Conservation (phyloP, 345 rosid genomes). For the Melastoma malabathricum region DNA sequence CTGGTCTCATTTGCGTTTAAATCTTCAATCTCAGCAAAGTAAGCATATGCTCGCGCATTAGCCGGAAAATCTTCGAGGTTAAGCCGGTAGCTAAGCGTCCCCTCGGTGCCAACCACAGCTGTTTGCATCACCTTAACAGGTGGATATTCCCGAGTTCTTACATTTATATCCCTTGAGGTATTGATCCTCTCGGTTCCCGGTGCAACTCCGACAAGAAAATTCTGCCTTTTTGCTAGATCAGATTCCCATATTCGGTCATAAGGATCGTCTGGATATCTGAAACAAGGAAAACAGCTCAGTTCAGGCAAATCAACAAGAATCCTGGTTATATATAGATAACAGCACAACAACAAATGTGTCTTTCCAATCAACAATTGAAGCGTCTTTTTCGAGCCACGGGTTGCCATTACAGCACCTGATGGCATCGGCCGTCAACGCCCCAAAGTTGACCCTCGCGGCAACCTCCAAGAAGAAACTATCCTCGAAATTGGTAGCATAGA, state of each 20-base stretch:
- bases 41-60: slow-evolving; percentile 84
- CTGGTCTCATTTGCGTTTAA: slow-evolving; percentile 55
- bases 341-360: too few species aligned
- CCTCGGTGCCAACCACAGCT: slow-evolving; percentile 83
- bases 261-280: slow-evolving; percentile 97
- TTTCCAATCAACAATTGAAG: too few species aligned
- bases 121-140: slow-evolving; percentile 96
- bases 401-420: slow-evolving; percentile 31
- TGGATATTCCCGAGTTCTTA: slow-evolving; percentile 79
- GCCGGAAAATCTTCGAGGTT: slow-evolving; percentile 96
- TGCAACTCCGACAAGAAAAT: slow-evolving; percentile 79
- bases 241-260: slow-evolving; percentile 99
- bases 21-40: slow-evolving; percentile 88
- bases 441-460: slow-evolving; percentile 90
- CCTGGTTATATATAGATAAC: too few species aligned
- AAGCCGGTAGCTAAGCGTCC: slow-evolving; percentile 55
- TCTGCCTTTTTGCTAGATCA: slow-evolving; percentile 66
- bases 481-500: slow-evolving; percentile 86
- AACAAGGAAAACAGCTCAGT: slow-evolving; percentile 6
- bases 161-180: slow-evolving; percentile 43
- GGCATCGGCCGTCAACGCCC: slow-evolving; percentile 51
- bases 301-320: not conserved
- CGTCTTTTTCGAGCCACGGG: too few species aligned
- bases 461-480: slow-evolving; percentile 70
- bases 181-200: slow-evolving; percentile 63